Conservation (phyloP, 2,329 filamentous ascomycete genomes). For the Trichoderma oligosporum region DNA sequence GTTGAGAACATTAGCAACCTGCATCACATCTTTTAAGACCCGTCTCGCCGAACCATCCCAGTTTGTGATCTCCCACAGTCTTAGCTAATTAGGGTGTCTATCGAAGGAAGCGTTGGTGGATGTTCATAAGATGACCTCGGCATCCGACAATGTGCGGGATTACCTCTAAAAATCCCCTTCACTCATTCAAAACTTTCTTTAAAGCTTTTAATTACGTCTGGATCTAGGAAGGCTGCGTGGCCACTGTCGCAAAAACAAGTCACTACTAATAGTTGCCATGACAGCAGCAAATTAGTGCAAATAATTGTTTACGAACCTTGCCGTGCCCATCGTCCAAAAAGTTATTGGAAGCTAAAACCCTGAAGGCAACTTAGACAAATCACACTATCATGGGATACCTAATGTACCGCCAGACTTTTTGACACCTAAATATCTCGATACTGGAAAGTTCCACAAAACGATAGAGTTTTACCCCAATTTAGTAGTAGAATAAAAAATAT, state of each 20-base stretch:
- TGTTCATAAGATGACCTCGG: too few species aligned
- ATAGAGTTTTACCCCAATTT: too few species aligned
- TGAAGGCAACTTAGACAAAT: too few species aligned
- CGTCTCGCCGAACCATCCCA: conserved; percentile 55
- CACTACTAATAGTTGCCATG: conserved; percentile 8
- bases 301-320: conserved; percentile 36
- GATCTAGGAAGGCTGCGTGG: conserved; percentile 52
- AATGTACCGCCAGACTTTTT: too few species aligned
- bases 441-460: too few species aligned
- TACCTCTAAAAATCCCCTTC: conserved; percentile 52
- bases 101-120: too few species aligned
- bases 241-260: conserved; percentile 35
- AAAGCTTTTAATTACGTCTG: conserved; percentile 52
- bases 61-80: conserved; percentile 42
- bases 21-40: conserved; percentile 46
- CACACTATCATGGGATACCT: conserved; percentile 48
- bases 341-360: too few species aligned
- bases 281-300: neutral
- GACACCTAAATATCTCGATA: too few species aligned
- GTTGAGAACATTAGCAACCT: conserved; percentile 47
- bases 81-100: conserved; percentile 51
- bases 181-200: conserved; percentile 54
- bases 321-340: conserved; percentile 50
- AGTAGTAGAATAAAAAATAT: too few species aligned
- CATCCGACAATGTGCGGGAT: too few species aligned